These are phyloP conservation scores for Neonectria coccinea DNA, from an alignment of 2,329 filamentous ascomycete genomes.

Conservation along the genomic window DNA sequence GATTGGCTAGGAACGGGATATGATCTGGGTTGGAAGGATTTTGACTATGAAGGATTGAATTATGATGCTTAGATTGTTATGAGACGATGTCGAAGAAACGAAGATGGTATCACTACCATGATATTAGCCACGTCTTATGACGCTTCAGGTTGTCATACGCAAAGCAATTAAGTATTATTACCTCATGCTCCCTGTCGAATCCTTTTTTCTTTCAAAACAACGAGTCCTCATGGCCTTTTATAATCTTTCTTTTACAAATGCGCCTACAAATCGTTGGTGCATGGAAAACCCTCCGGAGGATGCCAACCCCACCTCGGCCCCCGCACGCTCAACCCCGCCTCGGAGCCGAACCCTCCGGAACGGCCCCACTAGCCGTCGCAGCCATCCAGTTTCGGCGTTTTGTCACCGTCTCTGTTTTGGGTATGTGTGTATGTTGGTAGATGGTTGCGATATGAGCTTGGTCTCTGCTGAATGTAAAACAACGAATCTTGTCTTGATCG, in stretches of 20 bases:
- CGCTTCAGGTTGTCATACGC: not conserved
- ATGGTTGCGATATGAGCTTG: not conserved
- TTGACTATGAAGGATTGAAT: constrained; percentile 31
- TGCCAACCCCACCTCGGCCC: not conserved
- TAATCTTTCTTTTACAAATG: not conserved
- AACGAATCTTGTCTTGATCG: no score
- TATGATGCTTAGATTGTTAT: constrained; percentile 43
- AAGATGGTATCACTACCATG: constrained; percentile 37
- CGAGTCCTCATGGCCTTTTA: not conserved
- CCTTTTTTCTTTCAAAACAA: not conserved
- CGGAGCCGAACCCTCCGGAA: constrained; percentile 8
- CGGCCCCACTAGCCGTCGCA: constrained; percentile 5
- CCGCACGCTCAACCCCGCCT: not conserved
- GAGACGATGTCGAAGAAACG: constrained; percentile 37
- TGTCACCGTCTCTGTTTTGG: not conserved
- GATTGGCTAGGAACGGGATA: constrained; percentile 20
- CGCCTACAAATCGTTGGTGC: not conserved
- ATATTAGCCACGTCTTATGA: not conserved
- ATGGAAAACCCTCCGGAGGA: not conserved
- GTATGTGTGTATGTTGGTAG: not conserved
- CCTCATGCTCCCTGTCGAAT: not conserved
- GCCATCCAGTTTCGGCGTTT: not conserved
- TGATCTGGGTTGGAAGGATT: constrained; percentile 20
- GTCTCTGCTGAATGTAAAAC: no score
- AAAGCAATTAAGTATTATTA: not conserved